Evolutionary conservation across 2,329 filamentous ascomycete genomes (phyloP).

Genomic region (Aspergillus amoenus): DNA sequence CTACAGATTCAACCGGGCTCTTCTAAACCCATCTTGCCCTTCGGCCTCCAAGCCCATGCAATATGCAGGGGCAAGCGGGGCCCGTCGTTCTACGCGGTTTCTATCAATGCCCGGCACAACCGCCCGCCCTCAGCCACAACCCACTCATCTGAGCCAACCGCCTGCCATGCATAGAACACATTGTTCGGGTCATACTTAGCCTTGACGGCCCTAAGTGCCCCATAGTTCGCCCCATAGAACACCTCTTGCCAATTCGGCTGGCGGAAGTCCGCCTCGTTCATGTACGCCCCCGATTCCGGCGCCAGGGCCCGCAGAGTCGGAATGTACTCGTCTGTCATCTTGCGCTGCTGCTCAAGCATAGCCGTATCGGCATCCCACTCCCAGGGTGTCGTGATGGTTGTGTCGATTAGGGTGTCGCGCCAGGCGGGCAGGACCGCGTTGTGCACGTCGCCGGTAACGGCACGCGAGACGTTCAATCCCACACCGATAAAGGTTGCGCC

Average conservation of each 20-base stretch:
- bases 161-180: constrained; percentile 7
- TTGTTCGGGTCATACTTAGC: constrained; percentile 12
- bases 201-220: constrained; percentile 3
- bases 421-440: constrained; percentile 46
- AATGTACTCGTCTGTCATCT: constrained; percentile 43
- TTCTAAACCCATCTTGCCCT: no score
- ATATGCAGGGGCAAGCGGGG: not conserved
- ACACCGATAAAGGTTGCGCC: constrained; percentile 5
- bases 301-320: constrained; percentile 37
- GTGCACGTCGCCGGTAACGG: constrained; percentile 40
- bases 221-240: constrained; percentile 13
- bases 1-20: no score
- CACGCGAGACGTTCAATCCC: constrained; percentile 36
- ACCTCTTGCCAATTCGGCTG: constrained; percentile 10
- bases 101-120: not conserved
- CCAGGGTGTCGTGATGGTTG: constrained; percentile 38
- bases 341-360: constrained; percentile 35
- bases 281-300: constrained; percentile 25
- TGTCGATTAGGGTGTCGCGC: constrained; percentile 44
- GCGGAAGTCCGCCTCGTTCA: constrained; percentile 10
- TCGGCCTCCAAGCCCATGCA: no score
- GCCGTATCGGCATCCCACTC: constrained; percentile 33
- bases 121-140: not conserved
- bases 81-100: not conserved
- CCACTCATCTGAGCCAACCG: constrained; percentile 12